Conservation (phyloP, 768 basidiomycete genomes). For the Rhodosporidiobolus odoratus region DNA sequence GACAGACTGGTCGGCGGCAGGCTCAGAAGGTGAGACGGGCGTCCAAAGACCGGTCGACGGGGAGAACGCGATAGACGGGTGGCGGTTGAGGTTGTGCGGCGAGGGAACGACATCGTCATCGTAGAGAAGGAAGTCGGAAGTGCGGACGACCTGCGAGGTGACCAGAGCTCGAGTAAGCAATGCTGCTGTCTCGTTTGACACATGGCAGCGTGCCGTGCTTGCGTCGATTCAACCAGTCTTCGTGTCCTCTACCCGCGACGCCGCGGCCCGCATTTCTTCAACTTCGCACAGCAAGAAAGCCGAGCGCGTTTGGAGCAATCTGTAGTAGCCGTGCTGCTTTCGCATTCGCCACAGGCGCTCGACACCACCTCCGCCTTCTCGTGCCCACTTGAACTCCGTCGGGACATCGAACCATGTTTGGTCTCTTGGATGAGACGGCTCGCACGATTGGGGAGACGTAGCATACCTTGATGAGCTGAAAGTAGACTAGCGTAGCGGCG, state of each 20-base stretch:
- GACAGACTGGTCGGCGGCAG: slow-evolving; percentile 8
- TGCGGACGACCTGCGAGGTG: slow-evolving; percentile 35
- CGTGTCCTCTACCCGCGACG: too few relatives aligned
- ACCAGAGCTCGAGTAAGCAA: not conserved
- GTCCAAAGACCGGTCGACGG: slow-evolving; percentile 32
- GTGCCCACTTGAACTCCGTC: not conserved
- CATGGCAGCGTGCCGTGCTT: too few relatives aligned
- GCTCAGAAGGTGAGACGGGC: slow-evolving; percentile 21
- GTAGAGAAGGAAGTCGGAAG: slow-evolving; percentile 37
- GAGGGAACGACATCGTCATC: slow-evolving; percentile 23
- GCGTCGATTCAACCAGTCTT: too few relatives aligned
- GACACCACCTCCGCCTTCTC: too few relatives aligned
- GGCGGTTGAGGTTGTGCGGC: slow-evolving; percentile 14
- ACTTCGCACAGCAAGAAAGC: too few relatives aligned
- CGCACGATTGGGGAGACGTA: slow-evolving; percentile 41
- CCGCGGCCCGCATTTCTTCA: too few relatives aligned
- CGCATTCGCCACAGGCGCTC: too few relatives aligned
- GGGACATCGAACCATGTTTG: not conserved
- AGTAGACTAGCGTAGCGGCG: slow-evolving; percentile 86
- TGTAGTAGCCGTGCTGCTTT: too few relatives aligned
- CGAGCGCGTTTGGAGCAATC: too few relatives aligned
- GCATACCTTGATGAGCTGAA: slow-evolving; percentile 77
- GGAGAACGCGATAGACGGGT: slow-evolving; percentile 28
- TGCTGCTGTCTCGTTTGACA: too few relatives aligned
- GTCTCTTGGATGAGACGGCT: not conserved